Evolutionary conservation across 495 filamentous ascomycete species (phyloP).

Genomic region (Hypoxylon cercidicola): DNA sequence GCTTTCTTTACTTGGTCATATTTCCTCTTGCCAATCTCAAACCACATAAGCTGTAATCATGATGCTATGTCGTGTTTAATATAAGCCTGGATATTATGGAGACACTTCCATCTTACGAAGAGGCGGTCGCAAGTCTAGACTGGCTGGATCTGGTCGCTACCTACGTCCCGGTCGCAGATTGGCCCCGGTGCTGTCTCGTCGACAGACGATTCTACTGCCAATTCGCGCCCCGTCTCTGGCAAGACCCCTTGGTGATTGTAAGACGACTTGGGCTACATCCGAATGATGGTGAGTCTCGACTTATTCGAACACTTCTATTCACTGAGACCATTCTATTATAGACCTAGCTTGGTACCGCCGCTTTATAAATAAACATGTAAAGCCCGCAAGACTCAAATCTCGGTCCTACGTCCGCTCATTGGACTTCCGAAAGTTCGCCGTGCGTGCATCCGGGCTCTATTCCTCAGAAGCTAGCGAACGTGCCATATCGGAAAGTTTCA

Average conservation of each 20-base stretch:
- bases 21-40: too few species aligned
- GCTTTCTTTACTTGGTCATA: too few species aligned
- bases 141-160: conserved; percentile 57
- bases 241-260: conserved; percentile 52
- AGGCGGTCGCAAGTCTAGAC: conserved; percentile 52
- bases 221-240: conserved; percentile 60
- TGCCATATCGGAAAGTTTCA: conserved; percentile 47
- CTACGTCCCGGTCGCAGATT: conserved; percentile 46
- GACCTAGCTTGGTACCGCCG: conserved; percentile 53
- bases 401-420: conserved; percentile 47
- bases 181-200: conserved; percentile 55
- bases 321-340: conserved; percentile 14
- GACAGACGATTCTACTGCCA: conserved; percentile 52
- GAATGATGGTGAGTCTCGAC: conserved; percentile 48
- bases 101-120: conserved; percentile 55
- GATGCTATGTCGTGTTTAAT: too few species aligned
- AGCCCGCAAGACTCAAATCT: conserved; percentile 39
- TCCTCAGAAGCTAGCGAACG: conserved; percentile 47
- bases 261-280: conserved; percentile 45
- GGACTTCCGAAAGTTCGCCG: conserved; percentile 51
- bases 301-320: neutral
- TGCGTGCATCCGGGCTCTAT: conserved; percentile 41
- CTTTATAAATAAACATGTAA: conserved; percentile 48
- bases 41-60: too few species aligned
- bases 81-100: conserved; percentile 31